Evolutionary conservation across 495 filamentous ascomycete species (phyloP), one percentile per base, ranked within the genome.

Genomic region (Echria macrotheca): DNA sequence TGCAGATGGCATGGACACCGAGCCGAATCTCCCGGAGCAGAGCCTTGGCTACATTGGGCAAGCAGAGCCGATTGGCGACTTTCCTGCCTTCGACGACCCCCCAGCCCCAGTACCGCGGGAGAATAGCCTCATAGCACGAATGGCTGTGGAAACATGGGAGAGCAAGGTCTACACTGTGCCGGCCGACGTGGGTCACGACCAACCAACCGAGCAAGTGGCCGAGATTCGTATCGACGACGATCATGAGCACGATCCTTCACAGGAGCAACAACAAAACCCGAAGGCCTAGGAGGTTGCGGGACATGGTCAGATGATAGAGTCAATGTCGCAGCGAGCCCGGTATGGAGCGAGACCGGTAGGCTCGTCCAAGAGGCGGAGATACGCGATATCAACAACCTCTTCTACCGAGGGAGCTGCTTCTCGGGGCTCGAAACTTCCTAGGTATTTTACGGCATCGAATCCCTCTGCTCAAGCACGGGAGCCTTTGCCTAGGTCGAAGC

Each of bases 151-250:
- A 26, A 42, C 57, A 4, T 69, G 70, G 69, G 59, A 64, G 21
- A 55, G 60, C 40, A 47, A 58, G 35, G 49, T 68, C 29, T 62
- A 68, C 39, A 60, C 59, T 4, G 65, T 72, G 0, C 61, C 64
- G 4, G 59, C 49, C 1, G 57, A 56, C 24, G 33, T 49, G 5
- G 64, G 55, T 32, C 49, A 57, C 19, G 60, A 64, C 31, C 58
- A 51, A 21, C 69, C 65, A 18, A 72, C 65, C 41, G 63, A 66
- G 35, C 59, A 54, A 45, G 72, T 72, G 4, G 61, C 69, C 6
- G 72, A 76, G 55, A 76, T 76, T 12, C 70, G 69, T 37, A 51
- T 76, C 7, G 67, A 64, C 25, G 69, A 68, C 23, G 60, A 61
- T 12, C 47, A 54, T 5, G 53, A 56, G 18, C 48, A 55, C n/a